Evolutionary conservation across 331 rosid genomes (phyloP).

Genomic region (Malus hybrid): DNA sequence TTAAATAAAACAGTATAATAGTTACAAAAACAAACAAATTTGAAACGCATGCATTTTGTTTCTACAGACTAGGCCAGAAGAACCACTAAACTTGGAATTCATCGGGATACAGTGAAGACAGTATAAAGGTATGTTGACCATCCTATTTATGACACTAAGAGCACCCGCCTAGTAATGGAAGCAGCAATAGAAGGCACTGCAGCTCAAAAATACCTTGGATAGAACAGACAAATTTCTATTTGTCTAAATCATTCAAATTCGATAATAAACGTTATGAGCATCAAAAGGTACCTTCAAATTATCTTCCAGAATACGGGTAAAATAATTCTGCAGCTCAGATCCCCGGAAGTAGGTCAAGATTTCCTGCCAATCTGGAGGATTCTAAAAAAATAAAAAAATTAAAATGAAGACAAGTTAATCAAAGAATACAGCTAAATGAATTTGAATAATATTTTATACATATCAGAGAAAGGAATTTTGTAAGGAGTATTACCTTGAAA

Average conservation of each 20-base stretch:
- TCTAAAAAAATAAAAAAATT: constrained; percentile 35
- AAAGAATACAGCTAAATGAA: background rate
- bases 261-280: background rate
- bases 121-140: background rate
- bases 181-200: background rate
- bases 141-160: background rate
- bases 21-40: background rate
- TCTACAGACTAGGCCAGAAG: background rate
- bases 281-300: constrained; percentile 60
- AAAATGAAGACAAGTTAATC: background rate
- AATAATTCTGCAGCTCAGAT: constrained; percentile 92
- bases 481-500: constrained; percentile 48
- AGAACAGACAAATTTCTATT: background rate
- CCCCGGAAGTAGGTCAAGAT: constrained; percentile 89
- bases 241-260: background rate
- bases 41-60: background rate
- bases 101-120: background rate
- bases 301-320: constrained; percentile 90
- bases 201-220: background rate
- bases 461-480: background rate
- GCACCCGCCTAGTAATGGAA: background rate
- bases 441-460: background rate
- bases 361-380: constrained; percentile 98
- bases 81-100: background rate
- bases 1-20: background rate